Conservation (phyloP, 129 eudicot genomes). For the Tagetes patula region DNA sequence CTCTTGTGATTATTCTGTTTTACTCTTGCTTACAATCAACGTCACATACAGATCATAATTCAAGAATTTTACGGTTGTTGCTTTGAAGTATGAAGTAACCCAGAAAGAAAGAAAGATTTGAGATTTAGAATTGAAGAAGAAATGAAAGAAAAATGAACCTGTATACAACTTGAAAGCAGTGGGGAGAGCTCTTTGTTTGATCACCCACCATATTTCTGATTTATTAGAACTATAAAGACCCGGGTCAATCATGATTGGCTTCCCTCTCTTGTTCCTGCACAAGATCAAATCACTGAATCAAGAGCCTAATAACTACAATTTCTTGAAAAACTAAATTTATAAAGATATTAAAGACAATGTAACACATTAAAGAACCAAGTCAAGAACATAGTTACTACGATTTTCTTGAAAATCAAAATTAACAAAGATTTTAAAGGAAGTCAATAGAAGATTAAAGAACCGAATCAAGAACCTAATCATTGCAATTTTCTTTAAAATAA, state of each 20-base stretch:
- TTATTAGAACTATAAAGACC: slow-evolving; percentile 73
- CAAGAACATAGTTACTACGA: neutral
- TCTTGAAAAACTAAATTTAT: neutral
- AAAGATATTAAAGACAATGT: neutral
- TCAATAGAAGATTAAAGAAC: neutral
- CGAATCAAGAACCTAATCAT: neutral
- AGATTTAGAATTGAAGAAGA: neutral
- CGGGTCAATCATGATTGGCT: slow-evolving; percentile 91
- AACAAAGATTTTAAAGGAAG: neutral
- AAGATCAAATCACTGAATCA: neutral
- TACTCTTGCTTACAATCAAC: neutral
- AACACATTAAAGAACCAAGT: neutral
- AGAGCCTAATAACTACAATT: neutral
- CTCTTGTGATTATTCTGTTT: neutral
- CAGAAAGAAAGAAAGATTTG: neutral
- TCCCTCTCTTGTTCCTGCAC: slow-evolving; percentile 86
- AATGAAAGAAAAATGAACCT: slow-evolving; percentile 40
- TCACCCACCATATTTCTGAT: slow-evolving; percentile 94
- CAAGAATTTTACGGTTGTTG: neutral
- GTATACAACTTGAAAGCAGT: slow-evolving; percentile 94
- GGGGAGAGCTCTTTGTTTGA: slow-evolving; percentile 90
- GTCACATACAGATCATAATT: neutral
- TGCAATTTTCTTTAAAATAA: neutral
- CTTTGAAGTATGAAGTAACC: neutral
- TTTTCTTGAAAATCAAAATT: neutral